Evolutionary conservation across 129 eudicot species (phyloP), one percentile per base, ranked within the genome.

Genomic region (Deinandra increscens): DNA sequence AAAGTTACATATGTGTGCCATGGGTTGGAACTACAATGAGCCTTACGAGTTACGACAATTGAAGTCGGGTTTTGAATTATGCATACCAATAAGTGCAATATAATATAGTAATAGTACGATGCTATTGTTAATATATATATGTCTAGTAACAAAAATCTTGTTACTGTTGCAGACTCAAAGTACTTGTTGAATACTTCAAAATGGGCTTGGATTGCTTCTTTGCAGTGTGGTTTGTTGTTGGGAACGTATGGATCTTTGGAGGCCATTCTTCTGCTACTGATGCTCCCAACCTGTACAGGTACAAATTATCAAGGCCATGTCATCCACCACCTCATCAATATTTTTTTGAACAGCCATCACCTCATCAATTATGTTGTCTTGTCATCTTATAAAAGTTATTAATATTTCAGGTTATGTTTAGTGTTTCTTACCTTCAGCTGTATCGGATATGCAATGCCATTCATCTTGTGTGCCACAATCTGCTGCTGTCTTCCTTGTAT

Each of bases 401-500:
- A n/a, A 10, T 74, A 69, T 38, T 53, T 33, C 91, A 92, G 98
- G 91, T 81, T 92, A 75, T 92, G 96, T 80, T 79, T 92, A 79
- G 98, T 92, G 59, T 88, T 92, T 83, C 98, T 92, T 64, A 78
- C 87, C 14, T 82, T 92, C 72, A 86, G 98, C 81, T 92, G 98
- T 78, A 92, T 92, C 17, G 96, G 98, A 59, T 92, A 92, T 71
- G 98, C 98, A 36, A 88, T 92, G 96, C 98, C 98, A 15, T 92
- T 92, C 82, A 88, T 92, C 72, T 84, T 92, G 59, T 92, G 96
- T 69, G 95, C 98, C 15, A 86, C 98, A 62, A 88, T 92, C 72
- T 91, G 97, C 79, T 91, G 97, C 79, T 91, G 97, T 82, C 97
- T 91, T 36, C 97, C 97, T 60, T 91, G 97, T 75, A 88, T 91